Percentiles rank a stretch among this genome's conserved stretches.
These are phyloP conservation scores for Yamagishiella unicocca DNA, from an alignment of 139 green algal species.

Conservation along the genomic window DNA sequence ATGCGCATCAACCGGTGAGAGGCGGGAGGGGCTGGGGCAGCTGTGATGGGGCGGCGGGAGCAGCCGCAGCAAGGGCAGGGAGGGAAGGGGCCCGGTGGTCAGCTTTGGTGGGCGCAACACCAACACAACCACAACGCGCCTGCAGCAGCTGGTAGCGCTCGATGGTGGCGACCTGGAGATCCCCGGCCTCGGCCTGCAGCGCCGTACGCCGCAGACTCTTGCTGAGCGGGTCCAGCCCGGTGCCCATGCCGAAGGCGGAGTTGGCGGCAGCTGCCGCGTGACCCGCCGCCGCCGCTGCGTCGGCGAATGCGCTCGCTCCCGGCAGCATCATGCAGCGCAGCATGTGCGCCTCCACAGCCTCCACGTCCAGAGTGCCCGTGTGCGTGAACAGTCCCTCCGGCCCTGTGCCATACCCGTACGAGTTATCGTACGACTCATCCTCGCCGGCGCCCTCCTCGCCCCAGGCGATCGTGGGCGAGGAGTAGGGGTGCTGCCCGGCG, in stretches of 20 bases:
- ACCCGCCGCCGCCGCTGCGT: background rate
- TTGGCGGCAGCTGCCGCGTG: background rate
- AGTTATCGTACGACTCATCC: background rate
- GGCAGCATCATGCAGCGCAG: conserved; percentile 55
- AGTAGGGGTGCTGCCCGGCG: background rate
- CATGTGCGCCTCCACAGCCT: conserved; percentile 66
- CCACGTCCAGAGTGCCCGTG: conserved; percentile 51
- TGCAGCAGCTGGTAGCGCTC: conserved; percentile 62
- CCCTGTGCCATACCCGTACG: conserved; percentile 26
- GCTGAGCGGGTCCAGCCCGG: conserved; percentile 27
- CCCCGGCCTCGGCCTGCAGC: conserved; percentile 45
- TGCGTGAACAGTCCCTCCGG: conserved; percentile 44
- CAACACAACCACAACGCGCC: background rate
- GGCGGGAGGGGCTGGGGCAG: too few relatives aligned
- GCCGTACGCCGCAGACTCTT: conserved; percentile 50
- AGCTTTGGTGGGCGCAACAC: too few relatives aligned
- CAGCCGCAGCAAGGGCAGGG: too few relatives aligned
- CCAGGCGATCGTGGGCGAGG: background rate
- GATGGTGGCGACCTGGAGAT: conserved; percentile 38
- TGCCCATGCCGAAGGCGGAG: conserved; percentile 4
- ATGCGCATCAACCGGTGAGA: too few relatives aligned
- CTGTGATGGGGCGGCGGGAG: too few relatives aligned
- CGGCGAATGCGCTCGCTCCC: conserved; percentile 21
- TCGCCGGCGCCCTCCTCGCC: background rate
- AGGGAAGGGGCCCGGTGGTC: too few relatives aligned